These are phyloP conservation scores for Paradendryphiella salina DNA, from an alignment of 2,329 filamentous ascomycete species.

Conservation along the genomic window DNA sequence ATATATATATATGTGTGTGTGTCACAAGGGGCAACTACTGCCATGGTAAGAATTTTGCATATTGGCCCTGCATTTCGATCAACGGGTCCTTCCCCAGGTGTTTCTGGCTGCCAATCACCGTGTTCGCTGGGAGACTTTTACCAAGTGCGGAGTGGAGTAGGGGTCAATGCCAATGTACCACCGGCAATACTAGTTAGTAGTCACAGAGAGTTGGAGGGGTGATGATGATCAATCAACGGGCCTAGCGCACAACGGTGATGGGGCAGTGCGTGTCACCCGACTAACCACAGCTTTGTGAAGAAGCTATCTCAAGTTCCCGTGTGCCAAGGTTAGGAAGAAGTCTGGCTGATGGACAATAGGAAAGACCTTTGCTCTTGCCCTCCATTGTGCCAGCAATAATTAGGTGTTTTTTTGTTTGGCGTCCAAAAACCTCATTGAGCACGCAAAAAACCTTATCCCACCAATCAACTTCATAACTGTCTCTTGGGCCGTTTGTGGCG, in stretches of 20 bases:
- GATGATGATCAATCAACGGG: no score
- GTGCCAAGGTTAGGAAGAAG: background rate
- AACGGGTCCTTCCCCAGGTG: conserved; percentile 7
- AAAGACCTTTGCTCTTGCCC: no score
- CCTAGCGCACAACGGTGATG: no score
- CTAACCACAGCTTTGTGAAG: background rate
- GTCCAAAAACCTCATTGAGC: background rate
- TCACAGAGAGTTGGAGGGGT: no score
- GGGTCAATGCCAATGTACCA: no score
- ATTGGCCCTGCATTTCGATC: conserved; percentile 6
- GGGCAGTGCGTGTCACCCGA: background rate
- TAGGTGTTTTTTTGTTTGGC: background rate
- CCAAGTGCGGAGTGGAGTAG: background rate
- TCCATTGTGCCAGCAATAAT: background rate
- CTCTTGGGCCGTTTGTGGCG: conserved; percentile 1
- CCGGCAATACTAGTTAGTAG: no score
- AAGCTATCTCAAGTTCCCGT: background rate
- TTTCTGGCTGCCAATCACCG: background rate
- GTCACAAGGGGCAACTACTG: background rate
- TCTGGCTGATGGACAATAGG: background rate
- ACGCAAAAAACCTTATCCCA: background rate
- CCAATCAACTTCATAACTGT: conserved; percentile 3
- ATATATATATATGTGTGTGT: background rate
- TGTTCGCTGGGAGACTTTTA: conserved; percentile 3
- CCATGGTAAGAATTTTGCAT: background rate